A percentile compares a stretch with the other conserved stretches of the same genome.
Evolutionary conservation across 331 rosid species (phyloP).

Genomic region (Spiraea crenata): DNA sequence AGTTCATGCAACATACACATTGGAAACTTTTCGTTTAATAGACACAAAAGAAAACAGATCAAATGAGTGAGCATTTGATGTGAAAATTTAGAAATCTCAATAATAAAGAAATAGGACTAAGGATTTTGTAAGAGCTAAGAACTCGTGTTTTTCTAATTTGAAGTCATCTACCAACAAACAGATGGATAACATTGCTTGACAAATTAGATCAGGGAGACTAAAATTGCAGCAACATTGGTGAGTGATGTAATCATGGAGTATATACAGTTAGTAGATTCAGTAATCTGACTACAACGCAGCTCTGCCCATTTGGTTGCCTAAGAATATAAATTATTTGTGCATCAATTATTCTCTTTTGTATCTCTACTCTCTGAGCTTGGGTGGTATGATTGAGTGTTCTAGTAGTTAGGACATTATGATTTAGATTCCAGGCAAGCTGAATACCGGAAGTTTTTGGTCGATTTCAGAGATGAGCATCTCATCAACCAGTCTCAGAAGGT

Average conservation of each 20-base stretch:
- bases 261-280: not conserved
- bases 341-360: not conserved
- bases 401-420: not conserved
- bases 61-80: not conserved
- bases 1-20: not conserved
- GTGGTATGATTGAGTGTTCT: not conserved
- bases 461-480: slow-evolving; percentile 85
- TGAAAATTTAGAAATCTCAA: not conserved
- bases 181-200: not conserved
- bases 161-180: not conserved
- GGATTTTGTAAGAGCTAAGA: not conserved
- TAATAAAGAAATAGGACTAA: not conserved
- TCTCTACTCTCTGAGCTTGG: not conserved
- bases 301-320: not conserved
- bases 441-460: slow-evolving; percentile 85
- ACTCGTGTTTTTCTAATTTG: not conserved
- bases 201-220: not conserved
- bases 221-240: not conserved
- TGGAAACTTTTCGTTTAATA: not conserved
- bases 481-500: slow-evolving; percentile 79
- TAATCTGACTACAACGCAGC: not conserved
- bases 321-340: slow-evolving; percentile 12
- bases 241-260: not conserved
- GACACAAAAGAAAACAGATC: not conserved
- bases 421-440: slow-evolving; percentile 26